These are phyloP conservation scores for Hura crepitans DNA, from an alignment of 441 rosid genomes.

Conservation along the genomic window DNA sequence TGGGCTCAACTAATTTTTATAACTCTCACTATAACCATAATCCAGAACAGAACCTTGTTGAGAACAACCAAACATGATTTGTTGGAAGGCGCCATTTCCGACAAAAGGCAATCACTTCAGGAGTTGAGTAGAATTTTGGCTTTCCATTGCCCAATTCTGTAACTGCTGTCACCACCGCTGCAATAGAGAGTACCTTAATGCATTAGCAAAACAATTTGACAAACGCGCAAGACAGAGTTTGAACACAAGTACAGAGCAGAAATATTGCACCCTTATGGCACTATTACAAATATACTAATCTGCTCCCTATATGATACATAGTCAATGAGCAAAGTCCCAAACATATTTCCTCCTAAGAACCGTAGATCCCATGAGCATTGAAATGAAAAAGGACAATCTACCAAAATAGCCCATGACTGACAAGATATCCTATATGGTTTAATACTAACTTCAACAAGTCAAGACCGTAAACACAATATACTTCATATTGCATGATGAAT, in stretches of 20 bases:
- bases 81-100: conserved; percentile 88
- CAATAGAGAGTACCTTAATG: conserved; percentile 25
- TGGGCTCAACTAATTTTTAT: not conserved
- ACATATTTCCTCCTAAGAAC: not conserved
- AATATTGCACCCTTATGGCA: not conserved
- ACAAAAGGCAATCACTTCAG: conserved; percentile 82
- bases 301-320: not conserved
- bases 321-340: not conserved
- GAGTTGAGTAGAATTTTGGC: conserved; percentile 92
- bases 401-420: not conserved
- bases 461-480: not conserved
- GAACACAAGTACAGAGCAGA: conserved; percentile 5
- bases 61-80: conserved; percentile 90
- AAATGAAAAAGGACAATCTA: not conserved
- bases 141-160: conserved; percentile 84
- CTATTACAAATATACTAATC: not conserved
- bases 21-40: conserved; percentile 7
- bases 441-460: not conserved
- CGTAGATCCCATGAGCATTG: not conserved
- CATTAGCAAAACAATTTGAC: conserved; percentile 9
- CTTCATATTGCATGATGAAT: not conserved
- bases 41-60: conserved; percentile 60
- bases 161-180: conserved; percentile 96
- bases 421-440: not conserved
- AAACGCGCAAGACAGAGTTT: not conserved